These are phyloP conservation scores for Candida krabiensis DNA, from an alignment of 805 yeast species.

Conservation along the genomic window DNA sequence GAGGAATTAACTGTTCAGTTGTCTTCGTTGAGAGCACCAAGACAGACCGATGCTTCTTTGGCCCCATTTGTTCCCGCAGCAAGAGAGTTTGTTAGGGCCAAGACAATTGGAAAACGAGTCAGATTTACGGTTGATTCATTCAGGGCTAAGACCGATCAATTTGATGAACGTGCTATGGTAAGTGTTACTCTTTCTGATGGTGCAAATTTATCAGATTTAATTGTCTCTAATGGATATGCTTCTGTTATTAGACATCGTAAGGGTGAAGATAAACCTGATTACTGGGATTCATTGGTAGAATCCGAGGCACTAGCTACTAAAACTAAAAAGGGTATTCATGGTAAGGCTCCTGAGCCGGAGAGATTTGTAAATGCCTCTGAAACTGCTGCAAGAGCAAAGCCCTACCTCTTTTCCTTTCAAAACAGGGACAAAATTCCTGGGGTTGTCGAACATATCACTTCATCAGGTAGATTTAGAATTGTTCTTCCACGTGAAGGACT, in stretches of 20 bases:
- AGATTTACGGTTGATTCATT: constrained; percentile 59
- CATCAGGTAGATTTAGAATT: constrained; percentile 68
- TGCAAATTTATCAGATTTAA: constrained; percentile 56
- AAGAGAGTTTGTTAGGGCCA: constrained; percentile 71
- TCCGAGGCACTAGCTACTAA: constrained; percentile 61
- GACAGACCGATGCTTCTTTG: constrained; percentile 55
- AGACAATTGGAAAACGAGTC: constrained; percentile 71
- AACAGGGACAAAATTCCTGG: constrained; percentile 66
- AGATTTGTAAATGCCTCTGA: constrained; percentile 81
- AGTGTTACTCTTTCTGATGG: constrained; percentile 51
- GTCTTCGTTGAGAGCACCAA: constrained; percentile 75
- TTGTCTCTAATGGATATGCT: constrained; percentile 70
- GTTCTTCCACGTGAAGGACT: constrained; percentile 70
- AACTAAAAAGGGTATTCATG: constrained; percentile 60
- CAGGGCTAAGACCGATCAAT: constrained; percentile 58
- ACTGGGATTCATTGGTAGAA: constrained; percentile 77
- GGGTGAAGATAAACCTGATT: constrained; percentile 66
- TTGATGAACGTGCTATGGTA: constrained; percentile 67
- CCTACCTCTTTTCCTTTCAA: constrained; percentile 68
- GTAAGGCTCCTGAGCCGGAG: constrained; percentile 56
- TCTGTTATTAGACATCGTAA: constrained; percentile 77
- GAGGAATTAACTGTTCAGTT: constrained; percentile 68
- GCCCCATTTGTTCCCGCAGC: constrained; percentile 63
- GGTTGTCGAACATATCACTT: constrained; percentile 67
- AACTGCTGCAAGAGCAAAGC: constrained; percentile 65